Conservation (phyloP, 805 yeast species). For the Candida stauntonica region DNA sequence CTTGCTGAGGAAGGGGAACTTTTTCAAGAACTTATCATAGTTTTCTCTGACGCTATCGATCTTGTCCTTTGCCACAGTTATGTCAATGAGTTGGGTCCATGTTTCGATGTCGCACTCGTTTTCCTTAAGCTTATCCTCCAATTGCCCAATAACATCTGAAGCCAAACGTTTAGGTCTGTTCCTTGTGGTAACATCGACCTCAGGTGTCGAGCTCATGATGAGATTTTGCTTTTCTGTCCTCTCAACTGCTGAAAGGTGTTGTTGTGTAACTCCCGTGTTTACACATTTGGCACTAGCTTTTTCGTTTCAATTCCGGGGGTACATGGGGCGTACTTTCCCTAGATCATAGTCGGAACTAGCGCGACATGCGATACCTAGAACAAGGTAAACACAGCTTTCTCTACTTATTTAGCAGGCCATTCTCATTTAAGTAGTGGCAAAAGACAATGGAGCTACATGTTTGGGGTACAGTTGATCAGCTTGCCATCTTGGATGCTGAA, state of each 20-base stretch:
- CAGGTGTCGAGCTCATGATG: neutral
- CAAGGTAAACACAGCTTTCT: too few relatives aligned
- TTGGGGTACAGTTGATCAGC: constrained; percentile 43
- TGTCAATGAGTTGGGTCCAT: constrained; percentile 54
- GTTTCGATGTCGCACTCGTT: constrained; percentile 50
- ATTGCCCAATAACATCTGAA: constrained; percentile 51
- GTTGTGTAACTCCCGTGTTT: too few relatives aligned
- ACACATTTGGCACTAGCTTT: too few relatives aligned
- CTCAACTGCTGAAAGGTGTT: too few relatives aligned
- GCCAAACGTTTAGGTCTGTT: constrained; percentile 23
- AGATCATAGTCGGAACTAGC: too few relatives aligned
- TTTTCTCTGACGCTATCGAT: constrained; percentile 53
- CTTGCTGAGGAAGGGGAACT: constrained; percentile 64
- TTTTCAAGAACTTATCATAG: constrained; percentile 55
- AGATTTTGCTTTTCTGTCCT: too few relatives aligned
- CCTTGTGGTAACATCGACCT: neutral
- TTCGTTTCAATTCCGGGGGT: too few relatives aligned
- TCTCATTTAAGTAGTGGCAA: too few relatives aligned
- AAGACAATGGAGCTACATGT: constrained; percentile 37
- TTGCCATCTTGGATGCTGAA: constrained; percentile 49
- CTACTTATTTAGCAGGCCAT: too few relatives aligned
- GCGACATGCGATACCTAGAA: too few relatives aligned
- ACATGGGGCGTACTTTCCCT: too few relatives aligned
- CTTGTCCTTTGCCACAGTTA: constrained; percentile 47
- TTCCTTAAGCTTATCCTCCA: constrained; percentile 49